Evolutionary conservation across 2,329 filamentous ascomycete genomes (phyloP).

Genomic region (Botrytis tulipae): DNA sequence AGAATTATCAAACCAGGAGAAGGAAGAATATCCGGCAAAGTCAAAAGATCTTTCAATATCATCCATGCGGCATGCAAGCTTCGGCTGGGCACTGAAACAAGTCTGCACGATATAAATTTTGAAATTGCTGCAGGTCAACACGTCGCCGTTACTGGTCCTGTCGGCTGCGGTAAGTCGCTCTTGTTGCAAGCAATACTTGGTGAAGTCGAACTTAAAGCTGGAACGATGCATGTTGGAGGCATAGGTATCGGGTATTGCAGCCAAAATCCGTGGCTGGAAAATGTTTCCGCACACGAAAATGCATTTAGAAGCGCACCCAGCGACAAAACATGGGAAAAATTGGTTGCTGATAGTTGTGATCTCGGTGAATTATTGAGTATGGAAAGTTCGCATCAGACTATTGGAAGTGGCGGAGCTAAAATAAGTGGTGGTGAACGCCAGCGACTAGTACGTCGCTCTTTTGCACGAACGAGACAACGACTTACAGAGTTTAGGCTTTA

Average conservation of each 20-base stretch:
- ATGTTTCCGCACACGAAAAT: conserved; percentile 38
- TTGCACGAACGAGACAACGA: conserved; percentile 11
- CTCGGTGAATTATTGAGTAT: conserved; percentile 28
- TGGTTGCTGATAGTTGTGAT: neutral
- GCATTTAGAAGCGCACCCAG: neutral
- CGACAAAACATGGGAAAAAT: neutral
- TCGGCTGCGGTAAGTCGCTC: conserved; percentile 40
- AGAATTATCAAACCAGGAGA: neutral
- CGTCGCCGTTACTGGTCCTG: neutral
- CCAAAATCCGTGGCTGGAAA: conserved; percentile 46
- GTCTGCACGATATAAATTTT: neutral
- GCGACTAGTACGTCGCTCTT: conserved; percentile 28
- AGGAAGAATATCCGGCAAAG: neutral
- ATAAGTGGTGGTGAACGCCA: conserved; percentile 34
- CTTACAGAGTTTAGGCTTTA: conserved; percentile 38
- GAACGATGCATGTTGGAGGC: conserved; percentile 25
- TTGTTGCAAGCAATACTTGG: conserved; percentile 40
- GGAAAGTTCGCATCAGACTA: conserved; percentile 13
- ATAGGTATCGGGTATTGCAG: conserved; percentile 43
- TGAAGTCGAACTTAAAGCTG: conserved; percentile 32
- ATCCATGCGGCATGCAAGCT: neutral
- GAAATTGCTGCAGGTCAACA: neutral
- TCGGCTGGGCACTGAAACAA: neutral
- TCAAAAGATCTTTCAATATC: neutral
- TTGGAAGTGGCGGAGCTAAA: conserved; percentile 38